phyloP scores from a whole-genome alignment of 2,329 filamentous ascomycete species.

The Apiospora rasikravindrae region DNA sequence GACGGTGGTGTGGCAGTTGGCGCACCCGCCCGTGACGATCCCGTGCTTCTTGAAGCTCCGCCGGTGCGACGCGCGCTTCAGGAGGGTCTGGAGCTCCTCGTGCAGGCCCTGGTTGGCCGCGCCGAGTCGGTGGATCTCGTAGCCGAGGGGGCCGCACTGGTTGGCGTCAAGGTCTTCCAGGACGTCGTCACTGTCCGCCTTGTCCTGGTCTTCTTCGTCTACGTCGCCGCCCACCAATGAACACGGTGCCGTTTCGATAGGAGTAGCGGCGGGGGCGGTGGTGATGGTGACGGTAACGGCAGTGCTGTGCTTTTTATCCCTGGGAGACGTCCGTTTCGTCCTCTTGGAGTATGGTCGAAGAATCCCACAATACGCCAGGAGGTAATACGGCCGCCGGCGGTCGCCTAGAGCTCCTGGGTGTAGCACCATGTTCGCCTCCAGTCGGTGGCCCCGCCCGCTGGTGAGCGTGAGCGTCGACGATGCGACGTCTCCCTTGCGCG shows the following conservation, averaged over 20 bases:
- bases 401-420: background rate
- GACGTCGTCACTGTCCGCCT: background rate
- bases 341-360: background rate
- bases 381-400: background rate
- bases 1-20: slow-evolving; percentile 82
- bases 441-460: background rate
- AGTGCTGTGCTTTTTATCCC: background rate
- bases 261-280: background rate
- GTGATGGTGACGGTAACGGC: too few species aligned
- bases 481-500: background rate
- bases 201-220: background rate
- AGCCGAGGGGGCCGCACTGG: background rate
- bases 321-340: background rate
- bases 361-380: background rate
- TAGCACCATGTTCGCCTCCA: background rate
- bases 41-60: background rate
- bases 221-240: too few species aligned
- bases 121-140: background rate
- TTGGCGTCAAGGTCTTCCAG: background rate
- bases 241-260: too few species aligned
- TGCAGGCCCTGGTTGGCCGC: background rate
- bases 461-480: background rate
- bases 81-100: background rate
- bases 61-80: slow-evolving; percentile 2
- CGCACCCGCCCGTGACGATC: slow-evolving; percentile 65